phyloP scores from a whole-genome alignment of 2,329 filamentous ascomycete genomes.

The Fusarium compactum region DNA sequence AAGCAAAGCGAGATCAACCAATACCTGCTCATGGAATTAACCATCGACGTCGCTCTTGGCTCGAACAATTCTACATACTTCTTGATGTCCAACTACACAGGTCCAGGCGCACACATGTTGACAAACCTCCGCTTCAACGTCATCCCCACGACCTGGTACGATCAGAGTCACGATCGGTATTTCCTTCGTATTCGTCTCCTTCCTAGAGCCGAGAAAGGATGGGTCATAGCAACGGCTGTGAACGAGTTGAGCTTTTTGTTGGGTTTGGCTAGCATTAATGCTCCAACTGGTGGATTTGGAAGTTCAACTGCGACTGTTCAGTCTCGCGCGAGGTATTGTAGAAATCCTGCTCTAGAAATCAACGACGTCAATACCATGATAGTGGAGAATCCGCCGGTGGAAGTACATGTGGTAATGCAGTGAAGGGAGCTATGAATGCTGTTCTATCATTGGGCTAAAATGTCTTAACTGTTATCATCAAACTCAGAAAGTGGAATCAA shows the following conservation, averaged over 20 bases:
- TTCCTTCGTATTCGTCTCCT: background rate
- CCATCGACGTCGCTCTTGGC: background rate
- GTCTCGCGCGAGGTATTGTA: slow-evolving; percentile 4
- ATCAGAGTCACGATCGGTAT: background rate
- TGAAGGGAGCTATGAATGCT: background rate
- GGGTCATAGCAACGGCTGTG: slow-evolving; percentile 1
- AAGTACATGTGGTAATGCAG: background rate
- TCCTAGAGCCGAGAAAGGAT: background rate
- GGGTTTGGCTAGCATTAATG: background rate
- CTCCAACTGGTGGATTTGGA: background rate
- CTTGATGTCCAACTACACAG: slow-evolving; percentile 1
- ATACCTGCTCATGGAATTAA: background rate
- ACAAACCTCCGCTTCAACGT: slow-evolving; percentile 11
- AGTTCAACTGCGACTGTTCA: background rate
- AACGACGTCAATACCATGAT: background rate
- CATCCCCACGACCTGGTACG: background rate
- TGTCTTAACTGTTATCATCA: too few species aligned
- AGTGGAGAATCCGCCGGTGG: background rate
- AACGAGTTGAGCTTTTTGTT: background rate
- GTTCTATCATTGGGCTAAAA: too few species aligned
- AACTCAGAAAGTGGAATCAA: too few species aligned
- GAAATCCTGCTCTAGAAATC: background rate
- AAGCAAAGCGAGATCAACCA: background rate
- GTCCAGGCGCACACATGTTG: background rate
- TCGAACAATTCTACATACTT: background rate